Conservation (phyloP, 2,329 filamentous ascomycete species). For the Diaporthe helianthi region DNA sequence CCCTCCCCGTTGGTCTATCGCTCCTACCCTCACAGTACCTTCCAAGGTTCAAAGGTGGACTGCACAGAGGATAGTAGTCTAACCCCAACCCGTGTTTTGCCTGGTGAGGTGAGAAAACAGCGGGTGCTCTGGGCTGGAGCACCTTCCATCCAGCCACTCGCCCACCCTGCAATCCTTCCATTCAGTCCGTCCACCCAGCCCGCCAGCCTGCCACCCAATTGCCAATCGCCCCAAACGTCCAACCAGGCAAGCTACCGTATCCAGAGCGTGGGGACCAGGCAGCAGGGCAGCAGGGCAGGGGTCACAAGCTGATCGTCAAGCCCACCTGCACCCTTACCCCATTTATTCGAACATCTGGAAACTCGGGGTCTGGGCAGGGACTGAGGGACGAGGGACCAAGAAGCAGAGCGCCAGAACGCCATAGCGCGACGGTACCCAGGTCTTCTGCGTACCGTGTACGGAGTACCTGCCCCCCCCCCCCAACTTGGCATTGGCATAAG, state of each 20-base stretch:
- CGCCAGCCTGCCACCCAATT: neutral
- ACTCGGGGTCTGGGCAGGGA: constrained; percentile 3
- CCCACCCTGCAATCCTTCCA: neutral
- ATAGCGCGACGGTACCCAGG: neutral
- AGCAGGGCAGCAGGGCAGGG: constrained; percentile 7
- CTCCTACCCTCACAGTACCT: no score
- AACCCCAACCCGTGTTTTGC: constrained; percentile 21
- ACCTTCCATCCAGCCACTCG: constrained; percentile 2
- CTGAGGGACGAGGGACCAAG: constrained; percentile 11
- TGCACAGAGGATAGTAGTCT: no score
- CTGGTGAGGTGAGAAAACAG: constrained; percentile 26
- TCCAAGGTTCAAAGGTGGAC: no score
- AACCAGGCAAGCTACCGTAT: neutral
- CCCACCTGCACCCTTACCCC: neutral
- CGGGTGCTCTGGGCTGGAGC: constrained; percentile 20
- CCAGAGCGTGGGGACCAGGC: constrained; percentile 9
- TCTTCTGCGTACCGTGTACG: no score
- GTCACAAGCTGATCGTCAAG: constrained; percentile 23
- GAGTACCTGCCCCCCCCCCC: no score
- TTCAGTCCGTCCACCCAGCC: neutral
- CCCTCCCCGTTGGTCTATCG: no score
- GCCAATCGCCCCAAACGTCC: neutral
- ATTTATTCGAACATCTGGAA: constrained; percentile 14
- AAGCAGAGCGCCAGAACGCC: constrained; percentile 10
- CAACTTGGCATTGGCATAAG: no score